Evolutionary conservation across 768 basidiomycete species (phyloP).

Genomic region (Candolleomyces aberdarensis): DNA sequence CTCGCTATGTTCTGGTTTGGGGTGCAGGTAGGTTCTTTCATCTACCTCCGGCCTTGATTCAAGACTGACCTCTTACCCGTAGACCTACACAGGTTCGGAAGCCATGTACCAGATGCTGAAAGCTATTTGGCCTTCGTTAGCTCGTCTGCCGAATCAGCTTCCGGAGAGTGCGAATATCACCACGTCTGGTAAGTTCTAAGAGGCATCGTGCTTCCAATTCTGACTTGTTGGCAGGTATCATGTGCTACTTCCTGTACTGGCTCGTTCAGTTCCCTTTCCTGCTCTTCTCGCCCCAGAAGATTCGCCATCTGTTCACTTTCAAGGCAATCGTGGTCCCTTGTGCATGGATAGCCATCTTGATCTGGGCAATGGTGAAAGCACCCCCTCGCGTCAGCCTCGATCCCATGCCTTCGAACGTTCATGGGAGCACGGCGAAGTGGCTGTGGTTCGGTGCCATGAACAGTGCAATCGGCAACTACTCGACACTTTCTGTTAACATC

Average conservation of each 20-base stretch:
- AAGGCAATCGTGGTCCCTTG: conserved; percentile 66
- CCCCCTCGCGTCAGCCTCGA: conserved; percentile 62
- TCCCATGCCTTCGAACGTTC: conserved; percentile 44
- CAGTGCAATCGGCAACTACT: conserved; percentile 70
- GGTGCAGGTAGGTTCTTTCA: conserved; percentile 48
- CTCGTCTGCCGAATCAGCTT: conserved; percentile 61
- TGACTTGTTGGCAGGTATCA: conserved; percentile 42
- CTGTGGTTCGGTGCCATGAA: conserved; percentile 78
- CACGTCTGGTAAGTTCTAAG: conserved; percentile 43
- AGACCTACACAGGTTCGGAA: conserved; percentile 65
- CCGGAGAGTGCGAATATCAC: conserved; percentile 59
- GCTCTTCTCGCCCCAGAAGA: conserved; percentile 72
- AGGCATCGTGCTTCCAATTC: not conserved
- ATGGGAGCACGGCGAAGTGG: conserved; percentile 61
- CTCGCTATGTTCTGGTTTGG: conserved; percentile 84
- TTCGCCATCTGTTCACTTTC: conserved; percentile 71
- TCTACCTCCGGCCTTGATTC: not conserved
- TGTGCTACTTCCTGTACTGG: conserved; percentile 80
- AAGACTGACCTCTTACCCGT: not conserved
- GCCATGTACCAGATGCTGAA: conserved; percentile 80
- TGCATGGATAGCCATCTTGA: conserved; percentile 68
- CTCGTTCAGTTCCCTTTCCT: conserved; percentile 73
- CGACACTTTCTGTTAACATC: conserved; percentile 75
- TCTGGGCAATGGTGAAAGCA: conserved; percentile 74
- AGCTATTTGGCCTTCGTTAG: conserved; percentile 77